Base-by-base conservation (phyloP, 768 basidiomycete species). In the Lactifluus hygrophoroides region DNA sequence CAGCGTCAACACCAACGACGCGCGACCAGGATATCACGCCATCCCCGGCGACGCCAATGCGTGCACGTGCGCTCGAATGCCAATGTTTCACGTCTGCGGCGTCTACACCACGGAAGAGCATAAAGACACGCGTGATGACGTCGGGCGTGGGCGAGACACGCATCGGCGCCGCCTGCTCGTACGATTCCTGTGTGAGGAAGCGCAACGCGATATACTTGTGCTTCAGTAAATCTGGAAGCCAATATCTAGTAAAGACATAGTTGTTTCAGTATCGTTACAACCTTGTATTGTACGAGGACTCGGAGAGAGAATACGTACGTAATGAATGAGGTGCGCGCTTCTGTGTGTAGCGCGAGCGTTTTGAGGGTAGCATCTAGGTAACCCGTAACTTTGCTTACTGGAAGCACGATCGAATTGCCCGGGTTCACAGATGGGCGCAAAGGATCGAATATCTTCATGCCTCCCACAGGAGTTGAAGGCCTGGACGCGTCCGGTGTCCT, bases 271-370 rank as follows among this genome's bases (percentile, higher is more conserved):
- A 10, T 10, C 32, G 17, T 5, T 8, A 21, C 13, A 13, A 5
- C 6, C 4, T 42, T 23, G 2, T 10, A 16, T 11, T 7, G 11
- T 5, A 11, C 72, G 74, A 27, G 17, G 32, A 53, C 1, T 6
- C n/a, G n/a, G n/a, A 49, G 2, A 9, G 17, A 9, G 2, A 37
- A 14, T 14, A 27, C 71, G 23, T 56, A 76, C 72, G 76, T 78
- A 61, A 80, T 75, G 66, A 80, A 79, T 8, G 74, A 74, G 19
- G 73, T 75, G 45, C 75, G 69, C 1, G 76, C 78, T 52, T 76
- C 73, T 0, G 68, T 73, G 55, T 78, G 71, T 8, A 79, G 72
- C 0, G 72, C 68, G 1, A 80, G 69, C 10, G 65, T 61, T 10
- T 60, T 60, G 27, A 60, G 58, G 21, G 32, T 16, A 75, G 64